Evolutionary conservation across 2,329 filamentous ascomycete species (phyloP).

Genomic region (Aspergillus costaricaensis): DNA sequence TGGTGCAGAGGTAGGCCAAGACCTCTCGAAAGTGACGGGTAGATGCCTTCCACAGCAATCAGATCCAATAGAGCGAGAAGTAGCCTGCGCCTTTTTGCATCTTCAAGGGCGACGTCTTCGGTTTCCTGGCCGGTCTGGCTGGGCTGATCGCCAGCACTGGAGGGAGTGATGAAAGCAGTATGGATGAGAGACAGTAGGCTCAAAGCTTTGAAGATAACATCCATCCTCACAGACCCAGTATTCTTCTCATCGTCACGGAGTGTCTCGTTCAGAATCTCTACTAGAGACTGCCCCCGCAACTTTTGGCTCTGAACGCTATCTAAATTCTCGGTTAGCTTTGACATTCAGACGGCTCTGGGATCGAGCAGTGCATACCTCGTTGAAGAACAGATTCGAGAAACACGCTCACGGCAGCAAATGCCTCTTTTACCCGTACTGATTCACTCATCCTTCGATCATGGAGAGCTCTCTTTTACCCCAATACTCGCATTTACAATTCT

Average conservation of each 20-base stretch:
- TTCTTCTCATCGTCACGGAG: conserved; percentile 11
- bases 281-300: conserved; percentile 35
- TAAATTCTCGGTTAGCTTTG: conserved; percentile 35
- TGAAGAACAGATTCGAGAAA: conserved; percentile 44
- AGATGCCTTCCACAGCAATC: conserved; percentile 48
- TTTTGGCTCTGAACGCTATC: conserved; percentile 39
- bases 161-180: conserved; percentile 33
- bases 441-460: conserved; percentile 31
- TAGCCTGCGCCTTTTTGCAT: conserved; percentile 43
- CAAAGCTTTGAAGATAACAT: conserved; percentile 38
- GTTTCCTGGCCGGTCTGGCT: conserved; percentile 7
- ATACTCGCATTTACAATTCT: not conserved
- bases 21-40: conserved; percentile 45
- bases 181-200: conserved; percentile 39
- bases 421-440: conserved; percentile 25
- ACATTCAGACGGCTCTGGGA: conserved; percentile 5
- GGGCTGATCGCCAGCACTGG: conserved; percentile 13
- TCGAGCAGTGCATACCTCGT: conserved; percentile 40
- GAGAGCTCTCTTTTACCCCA: not conserved
- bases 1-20: conserved; percentile 48
- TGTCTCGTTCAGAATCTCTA: conserved; percentile 34
- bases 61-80: conserved; percentile 46
- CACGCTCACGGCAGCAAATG: conserved; percentile 37
- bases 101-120: conserved; percentile 39
- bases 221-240: conserved; percentile 25